Evolutionary conservation across 2,329 filamentous ascomycete genomes (phyloP).

Genomic region (Calonectria ilicicola): DNA sequence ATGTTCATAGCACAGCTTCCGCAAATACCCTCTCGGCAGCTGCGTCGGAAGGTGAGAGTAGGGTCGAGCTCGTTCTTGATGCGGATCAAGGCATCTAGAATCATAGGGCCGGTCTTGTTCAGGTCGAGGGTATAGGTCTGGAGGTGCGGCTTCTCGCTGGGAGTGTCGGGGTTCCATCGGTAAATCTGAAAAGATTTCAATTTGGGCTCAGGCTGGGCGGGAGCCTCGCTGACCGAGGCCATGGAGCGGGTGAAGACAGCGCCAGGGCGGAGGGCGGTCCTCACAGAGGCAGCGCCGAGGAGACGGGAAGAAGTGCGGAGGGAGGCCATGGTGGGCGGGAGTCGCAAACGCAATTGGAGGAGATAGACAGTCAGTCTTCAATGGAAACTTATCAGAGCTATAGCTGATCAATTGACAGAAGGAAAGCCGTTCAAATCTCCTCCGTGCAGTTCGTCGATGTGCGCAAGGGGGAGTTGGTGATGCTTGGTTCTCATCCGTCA

Average conservation of each 20-base stretch:
- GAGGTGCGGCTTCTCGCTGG: constrained; percentile 93
- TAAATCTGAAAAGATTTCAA: constrained; percentile 99
- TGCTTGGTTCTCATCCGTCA: constrained; percentile 40
- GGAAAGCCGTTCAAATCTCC: constrained; percentile 43
- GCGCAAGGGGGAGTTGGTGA: constrained; percentile 39
- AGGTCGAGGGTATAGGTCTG: constrained; percentile 94
- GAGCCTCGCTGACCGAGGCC: constrained; percentile 69
- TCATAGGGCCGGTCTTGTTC: constrained; percentile 99
- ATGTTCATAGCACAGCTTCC: constrained; percentile 99
- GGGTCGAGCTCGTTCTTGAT: constrained; percentile 99
- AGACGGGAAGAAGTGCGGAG: constrained; percentile 70
- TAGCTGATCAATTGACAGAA: constrained; percentile 42
- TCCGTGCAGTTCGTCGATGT: constrained; percentile 38
- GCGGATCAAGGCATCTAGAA: constrained; percentile 94
- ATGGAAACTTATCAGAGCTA: constrained; percentile 29
- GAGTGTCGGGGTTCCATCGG: constrained; percentile 96
- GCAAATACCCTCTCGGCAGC: constrained; percentile 98
- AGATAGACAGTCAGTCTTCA: constrained; percentile 43
- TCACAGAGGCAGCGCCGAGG: constrained; percentile 58
- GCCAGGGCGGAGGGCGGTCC: constrained; percentile 54
- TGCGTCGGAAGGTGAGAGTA: constrained; percentile 94
- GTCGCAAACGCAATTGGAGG: constrained; percentile 38
- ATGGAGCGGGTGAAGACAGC: constrained; percentile 63
- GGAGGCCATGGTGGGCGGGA: constrained; percentile 64
- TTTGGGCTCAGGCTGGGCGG: constrained; percentile 72